Conservation (phyloP, 495 filamentous ascomycete species). For the Pseudevernia furfuracea region DNA sequence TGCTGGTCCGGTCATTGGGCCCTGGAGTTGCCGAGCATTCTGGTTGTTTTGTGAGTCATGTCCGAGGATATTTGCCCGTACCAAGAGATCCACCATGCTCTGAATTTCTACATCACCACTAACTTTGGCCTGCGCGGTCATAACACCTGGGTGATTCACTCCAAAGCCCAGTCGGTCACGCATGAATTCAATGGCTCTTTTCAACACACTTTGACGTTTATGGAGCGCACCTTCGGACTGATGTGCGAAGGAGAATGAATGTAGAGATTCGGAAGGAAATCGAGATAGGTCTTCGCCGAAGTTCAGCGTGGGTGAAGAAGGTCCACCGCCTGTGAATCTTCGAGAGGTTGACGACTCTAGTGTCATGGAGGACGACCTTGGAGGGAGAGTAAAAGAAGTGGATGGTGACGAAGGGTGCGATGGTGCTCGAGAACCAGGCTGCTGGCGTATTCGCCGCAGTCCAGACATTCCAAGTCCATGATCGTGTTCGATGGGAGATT, state of each 20-base stretch:
- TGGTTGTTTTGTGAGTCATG: conserved; percentile 40
- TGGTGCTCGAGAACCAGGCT: conserved; percentile 56
- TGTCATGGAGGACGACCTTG: conserved; percentile 57
- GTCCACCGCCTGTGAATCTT: conserved; percentile 47
- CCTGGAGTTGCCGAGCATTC: conserved; percentile 38
- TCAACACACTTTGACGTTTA: conserved; percentile 85
- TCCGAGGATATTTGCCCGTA: conserved; percentile 66
- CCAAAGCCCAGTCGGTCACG: conserved; percentile 85
- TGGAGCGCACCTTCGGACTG: conserved; percentile 88
- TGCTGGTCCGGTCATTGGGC: conserved; percentile 71
- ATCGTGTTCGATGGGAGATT: conserved; percentile 55
- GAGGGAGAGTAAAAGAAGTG: conserved; percentile 49
- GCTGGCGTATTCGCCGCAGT: conserved; percentile 86
- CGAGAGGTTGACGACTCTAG: conserved; percentile 41
- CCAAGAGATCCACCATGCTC: conserved; percentile 80
- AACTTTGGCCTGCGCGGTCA: conserved; percentile 72
- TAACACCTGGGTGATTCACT: conserved; percentile 53
- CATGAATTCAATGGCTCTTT: conserved; percentile 96
- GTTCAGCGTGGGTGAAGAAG: conserved; percentile 56
- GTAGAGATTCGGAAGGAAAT: conserved; percentile 91
- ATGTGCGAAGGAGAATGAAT: conserved; percentile 97
- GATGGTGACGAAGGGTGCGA: conserved; percentile 60
- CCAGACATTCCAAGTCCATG: conserved; percentile 63
- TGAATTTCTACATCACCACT: conserved; percentile 81
- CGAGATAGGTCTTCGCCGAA: conserved; percentile 82